Base-by-base conservation (phyloP, 169 alveolate genomes). In the Plasmodium yoelii region DNA sequence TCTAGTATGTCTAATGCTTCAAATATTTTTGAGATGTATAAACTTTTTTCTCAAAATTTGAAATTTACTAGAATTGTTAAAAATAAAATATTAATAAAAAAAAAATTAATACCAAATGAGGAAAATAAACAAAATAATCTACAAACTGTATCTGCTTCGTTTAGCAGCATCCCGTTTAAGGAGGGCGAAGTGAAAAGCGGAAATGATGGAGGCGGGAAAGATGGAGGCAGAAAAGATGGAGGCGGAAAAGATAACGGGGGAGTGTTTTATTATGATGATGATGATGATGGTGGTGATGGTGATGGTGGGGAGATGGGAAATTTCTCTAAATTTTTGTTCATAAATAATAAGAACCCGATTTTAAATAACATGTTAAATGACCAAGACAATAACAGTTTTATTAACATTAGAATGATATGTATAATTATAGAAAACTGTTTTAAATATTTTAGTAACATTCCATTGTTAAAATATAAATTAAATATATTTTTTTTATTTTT, bases 381-480 rank as follows among this genome's bases (percentile, higher is more conserved):
- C 26, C 12, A 60, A 6, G 65, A 80, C 12, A 49, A 51, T 28
- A 24, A 42, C 19, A 80, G 84, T 70, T 80, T 65, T 24, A 80
- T 80, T 51, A 80, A 80, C 46, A 80, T 80, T 34, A 80, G 68
- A 22, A 64, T 80, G 77, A 26, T 51, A 67, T 80, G 90, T 39
- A 80, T 80, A 2, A 80, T 80, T 19, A 13, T 80, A 22, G 90
- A 80, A 19, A 51, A 60, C 7, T 80, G 90, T 42, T 22, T 55
- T 2, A 80, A 67, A 47, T 80, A 80, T 55, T 80, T 80, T 39
- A 42, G 9, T 10, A 65, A 80, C 22, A 51, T 72, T 1, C 77
- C 77, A 1, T 19, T 75, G 1, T 42, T 80, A 34, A 80, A 53
- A 12, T 80, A 28, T 22, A 80, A 80, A 42, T 42, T 80, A 18